These are phyloP conservation scores for Aurinia saxatilis DNA, from an alignment of 345 rosid species.

Conservation along the genomic window DNA sequence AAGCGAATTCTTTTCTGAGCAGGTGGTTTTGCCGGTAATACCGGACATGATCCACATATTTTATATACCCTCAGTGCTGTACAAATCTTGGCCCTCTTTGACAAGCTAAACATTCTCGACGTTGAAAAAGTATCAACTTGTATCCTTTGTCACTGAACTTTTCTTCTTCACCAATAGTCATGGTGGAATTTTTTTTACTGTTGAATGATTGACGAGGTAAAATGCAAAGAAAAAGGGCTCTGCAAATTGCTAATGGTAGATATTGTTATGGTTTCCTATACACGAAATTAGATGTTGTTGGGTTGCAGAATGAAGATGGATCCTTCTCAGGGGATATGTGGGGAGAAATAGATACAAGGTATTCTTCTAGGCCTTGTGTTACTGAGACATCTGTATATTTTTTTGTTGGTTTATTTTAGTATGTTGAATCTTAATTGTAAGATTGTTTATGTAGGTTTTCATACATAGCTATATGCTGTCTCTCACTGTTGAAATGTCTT, in stretches of 20 bases:
- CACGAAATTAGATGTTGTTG: constrained; percentile 47
- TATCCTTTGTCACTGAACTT: constrained; percentile 46
- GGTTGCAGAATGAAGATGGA: constrained; percentile 89
- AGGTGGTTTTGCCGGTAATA: constrained; percentile 96
- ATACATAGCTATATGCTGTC: constrained; percentile 78
- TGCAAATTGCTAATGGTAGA: background rate
- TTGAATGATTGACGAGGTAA: background rate
- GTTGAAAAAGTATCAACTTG: constrained; percentile 58
- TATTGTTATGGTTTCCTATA: constrained; percentile 17
- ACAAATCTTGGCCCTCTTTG: constrained; percentile 70
- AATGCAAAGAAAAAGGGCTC: background rate
- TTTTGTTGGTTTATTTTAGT: background rate
- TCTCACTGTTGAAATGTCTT: constrained; percentile 51
- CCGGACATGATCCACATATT: constrained; percentile 84
- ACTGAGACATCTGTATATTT: background rate
- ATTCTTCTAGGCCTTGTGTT: constrained; percentile 11
- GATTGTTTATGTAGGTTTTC: constrained; percentile 53
- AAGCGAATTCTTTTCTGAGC: constrained; percentile 20
- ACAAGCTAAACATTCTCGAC: constrained; percentile 64
- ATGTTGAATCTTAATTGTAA: background rate
- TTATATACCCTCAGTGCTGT: constrained; percentile 79
- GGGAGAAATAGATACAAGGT: constrained; percentile 98
- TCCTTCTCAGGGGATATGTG: constrained; percentile 91
- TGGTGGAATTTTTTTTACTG: background rate
- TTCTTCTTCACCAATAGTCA: background rate